Evolutionary conservation across 768 basidiomycete species (phyloP).

Genomic region (Mycena latifolia): DNA sequence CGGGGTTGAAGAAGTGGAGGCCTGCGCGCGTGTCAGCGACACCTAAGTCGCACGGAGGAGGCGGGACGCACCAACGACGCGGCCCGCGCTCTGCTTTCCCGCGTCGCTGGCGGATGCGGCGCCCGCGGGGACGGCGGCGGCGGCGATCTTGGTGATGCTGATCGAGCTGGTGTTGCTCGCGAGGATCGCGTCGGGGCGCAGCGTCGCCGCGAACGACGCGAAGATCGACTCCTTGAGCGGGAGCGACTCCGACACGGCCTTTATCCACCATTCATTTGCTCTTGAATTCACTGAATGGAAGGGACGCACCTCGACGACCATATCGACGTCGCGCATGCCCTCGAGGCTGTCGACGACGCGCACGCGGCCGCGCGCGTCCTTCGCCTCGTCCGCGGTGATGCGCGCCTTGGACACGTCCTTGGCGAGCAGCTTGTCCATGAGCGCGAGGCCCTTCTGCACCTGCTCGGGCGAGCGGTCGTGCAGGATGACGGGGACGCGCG

Average conservation of each 20-base stretch:
- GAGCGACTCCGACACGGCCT: constrained; percentile 92
- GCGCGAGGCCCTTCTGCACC: constrained; percentile 75
- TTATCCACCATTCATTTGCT: background rate
- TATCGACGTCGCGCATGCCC: constrained; percentile 83
- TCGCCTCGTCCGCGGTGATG: constrained; percentile 75
- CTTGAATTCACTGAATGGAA: too few species aligned
- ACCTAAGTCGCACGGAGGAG: background rate
- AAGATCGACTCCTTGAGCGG: constrained; percentile 86
- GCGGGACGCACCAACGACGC: constrained; percentile 79
- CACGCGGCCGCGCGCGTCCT: constrained; percentile 78
- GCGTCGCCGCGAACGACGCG: constrained; percentile 70
- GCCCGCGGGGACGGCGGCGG: constrained; percentile 74
- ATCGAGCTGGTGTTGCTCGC: constrained; percentile 96
- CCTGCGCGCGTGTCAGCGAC: constrained; percentile 54
- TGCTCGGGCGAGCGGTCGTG: constrained; percentile 85
- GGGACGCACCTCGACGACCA: constrained; percentile 87
- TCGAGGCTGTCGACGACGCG: constrained; percentile 68
- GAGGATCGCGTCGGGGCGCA: constrained; percentile 82
- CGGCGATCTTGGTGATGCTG: constrained; percentile 94
- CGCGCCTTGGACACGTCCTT: constrained; percentile 92
- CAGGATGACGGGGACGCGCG: constrained; percentile 88
- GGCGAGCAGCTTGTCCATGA: constrained; percentile 86
- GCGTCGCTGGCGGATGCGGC: constrained; percentile 68
- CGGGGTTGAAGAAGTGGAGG: constrained; percentile 96
- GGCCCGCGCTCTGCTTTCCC: constrained; percentile 72